Evolutionary conservation across 148 eudicot species (phyloP).

Genomic region (Cornus florida): DNA sequence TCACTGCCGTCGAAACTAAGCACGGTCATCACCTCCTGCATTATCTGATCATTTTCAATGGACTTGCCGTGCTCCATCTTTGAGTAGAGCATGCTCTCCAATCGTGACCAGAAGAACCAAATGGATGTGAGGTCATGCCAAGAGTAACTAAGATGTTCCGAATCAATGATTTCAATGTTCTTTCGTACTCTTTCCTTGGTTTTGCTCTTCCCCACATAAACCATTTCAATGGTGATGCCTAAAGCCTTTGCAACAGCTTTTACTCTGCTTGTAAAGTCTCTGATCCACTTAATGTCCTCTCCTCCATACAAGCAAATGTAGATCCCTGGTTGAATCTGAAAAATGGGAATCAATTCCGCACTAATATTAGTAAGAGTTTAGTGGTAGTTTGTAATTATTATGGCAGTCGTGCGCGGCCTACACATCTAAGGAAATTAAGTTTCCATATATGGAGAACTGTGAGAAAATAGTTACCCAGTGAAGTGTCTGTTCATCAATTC

Average conservation of each 20-base stretch:
- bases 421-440: background rate
- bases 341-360: background rate
- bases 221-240: constrained; percentile 53
- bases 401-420: background rate
- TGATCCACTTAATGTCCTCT: constrained; percentile 71
- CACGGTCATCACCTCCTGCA: constrained; percentile 64
- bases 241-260: constrained; percentile 35
- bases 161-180: constrained; percentile 24
- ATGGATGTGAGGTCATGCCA: constrained; percentile 46
- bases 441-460: background rate
- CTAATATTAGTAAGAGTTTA: background rate
- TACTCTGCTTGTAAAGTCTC: constrained; percentile 41
- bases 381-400: background rate
- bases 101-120: constrained; percentile 88
- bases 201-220: constrained; percentile 75
- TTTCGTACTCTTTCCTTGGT: constrained; percentile 50
- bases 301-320: constrained; percentile 85
- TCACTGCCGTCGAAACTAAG: constrained; percentile 75
- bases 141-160: constrained; percentile 38
- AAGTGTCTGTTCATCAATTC: constrained; percentile 43
- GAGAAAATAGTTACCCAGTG: constrained; percentile 50
- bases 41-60: constrained; percentile 48
- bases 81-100: constrained; percentile 87
- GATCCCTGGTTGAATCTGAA: constrained; percentile 49
- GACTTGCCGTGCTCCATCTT: constrained; percentile 59